Conservation (phyloP, 768 basidiomycete genomes). For the Phaffia tasmanica region DNA sequence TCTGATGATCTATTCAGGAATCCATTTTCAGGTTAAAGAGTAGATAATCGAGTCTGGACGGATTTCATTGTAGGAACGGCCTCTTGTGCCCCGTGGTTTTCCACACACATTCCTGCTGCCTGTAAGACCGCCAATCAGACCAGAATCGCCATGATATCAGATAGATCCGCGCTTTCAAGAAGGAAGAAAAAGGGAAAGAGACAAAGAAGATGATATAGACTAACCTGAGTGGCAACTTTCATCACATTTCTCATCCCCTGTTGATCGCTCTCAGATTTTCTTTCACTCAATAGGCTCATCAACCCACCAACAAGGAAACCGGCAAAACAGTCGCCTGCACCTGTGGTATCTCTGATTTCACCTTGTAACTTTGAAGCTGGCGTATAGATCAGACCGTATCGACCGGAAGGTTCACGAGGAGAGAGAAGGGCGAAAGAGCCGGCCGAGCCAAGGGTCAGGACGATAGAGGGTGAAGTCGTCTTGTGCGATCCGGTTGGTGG, state of each 20-base stretch:
- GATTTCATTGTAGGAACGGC: constrained; percentile 29
- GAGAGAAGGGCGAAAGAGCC: constrained; percentile 30
- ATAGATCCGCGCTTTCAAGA: not conserved
- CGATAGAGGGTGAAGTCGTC: constrained; percentile 24
- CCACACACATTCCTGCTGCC: constrained; percentile 32
- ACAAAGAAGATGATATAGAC: not conserved
- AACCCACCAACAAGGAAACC: constrained; percentile 26
- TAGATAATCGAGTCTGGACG: constrained; percentile 26
- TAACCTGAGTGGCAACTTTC: constrained; percentile 16
- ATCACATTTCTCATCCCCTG: not conserved
- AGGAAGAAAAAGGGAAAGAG: not conserved
- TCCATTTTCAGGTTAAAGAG: too few relatives aligned
- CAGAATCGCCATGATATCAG: constrained; percentile 7
- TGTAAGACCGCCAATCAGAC: constrained; percentile 8
- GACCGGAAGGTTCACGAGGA: not conserved
- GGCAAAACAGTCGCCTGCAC: constrained; percentile 35
- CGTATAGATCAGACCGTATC: constrained; percentile 27
- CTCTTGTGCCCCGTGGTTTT: constrained; percentile 34
- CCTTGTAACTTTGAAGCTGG: constrained; percentile 1
- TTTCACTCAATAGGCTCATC: not conserved
- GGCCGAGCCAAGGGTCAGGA: constrained; percentile 35
- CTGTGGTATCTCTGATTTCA: constrained; percentile 31
- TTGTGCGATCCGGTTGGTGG: not conserved
- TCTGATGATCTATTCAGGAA: too few relatives aligned
- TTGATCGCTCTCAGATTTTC: not conserved